Base-by-base conservation (phyloP, 371 early-diverging fungal genomes). In the Actinomortierella wolfii region DNA sequence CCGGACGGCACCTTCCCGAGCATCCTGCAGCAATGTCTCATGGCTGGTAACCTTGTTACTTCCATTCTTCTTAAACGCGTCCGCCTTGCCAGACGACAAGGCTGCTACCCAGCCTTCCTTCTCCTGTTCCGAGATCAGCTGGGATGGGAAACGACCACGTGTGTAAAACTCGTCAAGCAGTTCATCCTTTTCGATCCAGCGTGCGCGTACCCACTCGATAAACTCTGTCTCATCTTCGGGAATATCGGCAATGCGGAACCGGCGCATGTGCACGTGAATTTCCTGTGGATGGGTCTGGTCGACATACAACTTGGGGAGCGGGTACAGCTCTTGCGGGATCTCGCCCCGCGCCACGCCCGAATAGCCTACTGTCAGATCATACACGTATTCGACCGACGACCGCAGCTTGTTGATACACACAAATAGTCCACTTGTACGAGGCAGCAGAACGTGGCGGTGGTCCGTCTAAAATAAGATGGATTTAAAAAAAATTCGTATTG, bases 141-240 rank as follows among this genome's bases (percentile, higher is more conserved):
- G 53, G 1, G 76, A 64, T 23, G 89, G 86, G 59, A 95, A 92
- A 44, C 63, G 64, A 17, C 94, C 93, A 11, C 79, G 78, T 51
- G 81, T 74, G 59, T 94, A 94, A 79, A 92, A 97, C 50, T 83
- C 78, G 2, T 80, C 85, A 90, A 97, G 81, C 58, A 93, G 58
- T n/a, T 78, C 68, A 60, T 97, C 96, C 81, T 97, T 97, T 67
- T 94, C 93, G 14, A 77, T 68, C 86, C 90, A 97, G 53, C 91
- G 79, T 14, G 81, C 76, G 41, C 87, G 78, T 18, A 94, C 76
- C 96, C 96, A 97, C 29, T 79, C 52, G 14, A 84, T 65, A 67
- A 94, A 97, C 18, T 66, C 82, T 8, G 79, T 71, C 5, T 86
- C 80, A 3, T 82, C 80, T 50, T 81, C 81, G 2, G 95, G 94